phyloP scores from a whole-genome alignment of 1,284 basidiomycete species.

The Ganoderma sinense region DNA sequence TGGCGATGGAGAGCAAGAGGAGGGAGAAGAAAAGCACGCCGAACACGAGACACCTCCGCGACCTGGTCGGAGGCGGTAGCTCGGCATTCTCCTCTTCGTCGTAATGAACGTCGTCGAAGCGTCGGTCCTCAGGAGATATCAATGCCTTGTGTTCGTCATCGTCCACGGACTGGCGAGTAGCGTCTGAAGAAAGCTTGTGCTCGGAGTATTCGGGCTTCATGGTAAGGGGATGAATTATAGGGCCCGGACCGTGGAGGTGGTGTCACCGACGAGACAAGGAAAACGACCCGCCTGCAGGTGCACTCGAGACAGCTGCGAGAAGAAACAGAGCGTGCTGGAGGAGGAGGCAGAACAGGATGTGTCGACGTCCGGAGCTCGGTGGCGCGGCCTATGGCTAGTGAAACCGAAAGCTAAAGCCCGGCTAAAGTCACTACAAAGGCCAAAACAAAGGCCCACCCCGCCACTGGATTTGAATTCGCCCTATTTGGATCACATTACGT shows the following conservation, averaged over 20 bases:
- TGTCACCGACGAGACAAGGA: background rate
- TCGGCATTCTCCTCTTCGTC: constrained; percentile 32
- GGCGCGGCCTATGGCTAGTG: background rate
- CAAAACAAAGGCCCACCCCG: too few species aligned
- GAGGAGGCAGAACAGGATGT: background rate
- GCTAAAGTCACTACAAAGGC: too few species aligned
- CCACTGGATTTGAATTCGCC: too few species aligned
- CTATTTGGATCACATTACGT: too few species aligned
- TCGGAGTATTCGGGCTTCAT: constrained; percentile 24
- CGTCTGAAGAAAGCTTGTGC: constrained; percentile 1
- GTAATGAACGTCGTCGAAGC: constrained; percentile 21
- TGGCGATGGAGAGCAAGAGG: constrained; percentile 33
- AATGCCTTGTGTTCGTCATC: constrained; percentile 53
- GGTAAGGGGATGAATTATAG: background rate
- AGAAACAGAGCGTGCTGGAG: background rate
- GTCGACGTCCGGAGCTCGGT: background rate
- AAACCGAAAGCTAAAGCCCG: too few species aligned
- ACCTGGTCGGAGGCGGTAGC: constrained; percentile 48
- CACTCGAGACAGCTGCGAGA: background rate
- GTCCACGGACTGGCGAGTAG: constrained; percentile 16
- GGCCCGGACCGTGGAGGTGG: background rate
- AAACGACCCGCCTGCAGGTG: constrained; percentile 2
- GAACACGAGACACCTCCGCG: constrained; percentile 47
- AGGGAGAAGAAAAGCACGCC: constrained; percentile 50
- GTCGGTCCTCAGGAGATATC: constrained; percentile 41